Conservation (phyloP, 768 basidiomycete genomes). For the Suillus subaureus region DNA sequence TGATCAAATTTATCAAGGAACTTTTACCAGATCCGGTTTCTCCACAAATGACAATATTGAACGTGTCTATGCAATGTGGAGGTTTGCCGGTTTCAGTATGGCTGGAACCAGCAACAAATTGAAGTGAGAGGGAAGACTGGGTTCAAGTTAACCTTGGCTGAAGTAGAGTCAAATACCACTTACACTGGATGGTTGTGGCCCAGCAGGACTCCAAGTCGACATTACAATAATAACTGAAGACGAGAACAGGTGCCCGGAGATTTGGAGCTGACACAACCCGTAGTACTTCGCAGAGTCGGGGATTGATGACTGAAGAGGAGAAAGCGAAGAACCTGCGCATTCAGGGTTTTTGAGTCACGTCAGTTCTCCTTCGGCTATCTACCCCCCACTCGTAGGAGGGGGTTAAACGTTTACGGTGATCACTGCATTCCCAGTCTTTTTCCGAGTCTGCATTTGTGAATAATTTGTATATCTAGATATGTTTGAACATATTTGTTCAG, state of each 20-base stretch:
- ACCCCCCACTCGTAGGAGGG: too few relatives aligned
- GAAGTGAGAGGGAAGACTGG: not conserved
- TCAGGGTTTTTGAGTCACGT: not conserved
- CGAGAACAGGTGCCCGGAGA: too few relatives aligned
- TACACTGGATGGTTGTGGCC: not conserved
- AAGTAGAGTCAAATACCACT: not conserved
- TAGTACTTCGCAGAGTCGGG: too few relatives aligned
- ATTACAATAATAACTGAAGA: not conserved
- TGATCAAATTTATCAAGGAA: conserved; percentile 4
- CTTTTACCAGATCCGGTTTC: conserved; percentile 5
- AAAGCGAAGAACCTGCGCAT: not conserved
- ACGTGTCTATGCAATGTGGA: not conserved
- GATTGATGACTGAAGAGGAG: too few relatives aligned
- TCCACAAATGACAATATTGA: not conserved
- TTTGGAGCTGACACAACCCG: too few relatives aligned
- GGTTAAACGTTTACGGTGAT: too few relatives aligned
- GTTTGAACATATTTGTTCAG: too few relatives aligned
- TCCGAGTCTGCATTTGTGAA: too few relatives aligned
- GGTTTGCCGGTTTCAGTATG: not conserved
- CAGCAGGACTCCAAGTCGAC: not conserved
- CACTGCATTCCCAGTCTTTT: too few relatives aligned
- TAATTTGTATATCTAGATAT: too few relatives aligned
- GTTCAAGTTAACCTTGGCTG: not conserved
- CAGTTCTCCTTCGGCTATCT: too few relatives aligned
- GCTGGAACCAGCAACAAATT: not conserved